Conservation (phyloP, 2,329 filamentous ascomycete species). For the Xylariaceae sp. region DNA sequence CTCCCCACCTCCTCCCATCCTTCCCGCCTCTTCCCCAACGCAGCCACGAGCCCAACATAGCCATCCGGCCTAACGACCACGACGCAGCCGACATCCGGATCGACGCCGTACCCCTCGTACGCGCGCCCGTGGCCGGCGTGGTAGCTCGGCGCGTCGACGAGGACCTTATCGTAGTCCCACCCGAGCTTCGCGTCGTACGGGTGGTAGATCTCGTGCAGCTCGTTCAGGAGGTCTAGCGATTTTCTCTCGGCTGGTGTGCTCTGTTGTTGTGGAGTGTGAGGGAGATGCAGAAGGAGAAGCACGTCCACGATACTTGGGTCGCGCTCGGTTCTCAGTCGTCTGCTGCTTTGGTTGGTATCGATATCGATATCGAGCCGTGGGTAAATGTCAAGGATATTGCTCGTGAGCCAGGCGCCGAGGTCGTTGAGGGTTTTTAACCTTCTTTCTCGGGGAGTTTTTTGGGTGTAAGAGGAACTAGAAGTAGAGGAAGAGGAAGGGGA, state of each 20-base stretch:
- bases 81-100: constrained; percentile 47
- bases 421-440: constrained; percentile 37
- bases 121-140: constrained; percentile 46
- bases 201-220: constrained; percentile 45
- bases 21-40: constrained; percentile 33
- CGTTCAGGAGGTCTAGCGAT: constrained; percentile 42
- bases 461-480: no score
- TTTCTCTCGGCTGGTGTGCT: constrained; percentile 43
- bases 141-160: constrained; percentile 48
- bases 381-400: constrained; percentile 39
- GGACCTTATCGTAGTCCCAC: constrained; percentile 53
- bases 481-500: no score
- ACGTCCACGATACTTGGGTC: constrained; percentile 48
- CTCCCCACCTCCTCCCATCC: constrained; percentile 19
- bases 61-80: constrained; percentile 62
- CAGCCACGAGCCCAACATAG: constrained; percentile 46
- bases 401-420: constrained; percentile 36
- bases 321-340: constrained; percentile 32
- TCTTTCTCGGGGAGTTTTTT: no score
- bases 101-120: constrained; percentile 55
- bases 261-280: no score
- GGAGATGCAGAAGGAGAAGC: no score
- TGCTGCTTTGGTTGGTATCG: constrained; percentile 14
- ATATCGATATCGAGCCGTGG: constrained; percentile 21
- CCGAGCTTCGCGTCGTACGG: constrained; percentile 42